Evolutionary conservation across 805 yeast species (phyloP), one percentile per base, ranked within the genome.

Genomic region (Yamadazyma scolyti): DNA sequence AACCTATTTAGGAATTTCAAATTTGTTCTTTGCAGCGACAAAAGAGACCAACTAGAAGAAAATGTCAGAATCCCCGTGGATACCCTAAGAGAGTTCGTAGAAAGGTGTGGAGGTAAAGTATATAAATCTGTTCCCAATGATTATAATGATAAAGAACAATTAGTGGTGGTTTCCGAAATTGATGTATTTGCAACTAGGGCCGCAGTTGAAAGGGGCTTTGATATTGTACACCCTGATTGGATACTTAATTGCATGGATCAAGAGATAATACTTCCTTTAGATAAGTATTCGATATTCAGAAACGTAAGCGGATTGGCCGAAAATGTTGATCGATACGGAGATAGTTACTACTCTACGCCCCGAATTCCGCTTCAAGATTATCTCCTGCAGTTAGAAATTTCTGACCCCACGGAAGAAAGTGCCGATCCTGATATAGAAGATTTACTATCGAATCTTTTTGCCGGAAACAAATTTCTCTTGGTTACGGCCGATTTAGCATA

Each of bases 181-280:
- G n/a, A n/a, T n/a, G n/a, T n/a, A n/a, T n/a, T n/a, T n/a, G n/a
- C n/a, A n/a, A n/a, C n/a, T n/a, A n/a, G n/a, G n/a, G n/a, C n/a
- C n/a, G n/a, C n/a, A n/a, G n/a, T n/a, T 8, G 31, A 43, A 2
- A 47, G 50, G 11, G 82, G 82, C 0, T 73, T 68, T 43, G 84
- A 80, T 45, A 62, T 90, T 0, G 48, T 87, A 6, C 67, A 56
- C 30, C 87, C 94, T 1, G 51, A 58, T 18, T 90, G 96, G 95
- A 50, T 86, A 5, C 61, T 76, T 26, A 89, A 84, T 42, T 77
- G 93, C 43, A 57, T 84, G 2, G 46, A 52, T 11, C 50, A 60
- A 9, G 45, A 52, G 1, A 30, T 44, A 2, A 27, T 77, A 2
- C 52, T 85, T 0, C 68, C 67, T 2, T 42, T 82, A 5, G 95